A percentile compares a stretch with the other conserved stretches of the same genome.
Conservation (phyloP, 257 asterid genomes). For the Nicotiana attenuata region DNA sequence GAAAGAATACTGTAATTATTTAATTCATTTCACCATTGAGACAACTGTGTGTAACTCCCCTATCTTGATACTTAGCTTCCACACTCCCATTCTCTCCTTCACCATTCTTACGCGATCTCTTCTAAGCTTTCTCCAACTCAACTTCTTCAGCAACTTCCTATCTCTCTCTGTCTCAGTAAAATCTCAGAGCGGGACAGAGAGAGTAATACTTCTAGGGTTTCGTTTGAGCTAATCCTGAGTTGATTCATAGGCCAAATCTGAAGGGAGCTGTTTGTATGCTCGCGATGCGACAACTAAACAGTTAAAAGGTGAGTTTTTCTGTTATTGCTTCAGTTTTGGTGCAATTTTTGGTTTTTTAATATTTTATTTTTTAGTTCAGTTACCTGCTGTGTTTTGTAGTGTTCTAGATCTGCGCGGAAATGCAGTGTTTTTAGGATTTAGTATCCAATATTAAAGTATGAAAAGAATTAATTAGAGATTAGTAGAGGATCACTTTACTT, state of each 20-base stretch:
- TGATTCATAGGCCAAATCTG: neutral
- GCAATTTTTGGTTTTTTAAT: neutral
- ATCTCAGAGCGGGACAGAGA: neutral
- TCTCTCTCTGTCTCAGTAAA: neutral
- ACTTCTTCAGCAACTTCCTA: neutral
- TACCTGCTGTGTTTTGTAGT: neutral
- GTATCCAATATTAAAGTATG: neutral
- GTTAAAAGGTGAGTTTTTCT: neutral
- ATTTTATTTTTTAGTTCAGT: neutral
- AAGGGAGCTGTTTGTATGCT: neutral
- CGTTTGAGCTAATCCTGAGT: neutral
- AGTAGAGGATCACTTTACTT: neutral
- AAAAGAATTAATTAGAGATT: neutral
- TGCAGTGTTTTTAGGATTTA: neutral
- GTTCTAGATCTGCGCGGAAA: neutral
- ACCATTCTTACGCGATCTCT: conserved; percentile 10
- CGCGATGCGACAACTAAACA: neutral
- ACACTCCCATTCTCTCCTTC: neutral
- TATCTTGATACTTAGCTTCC: neutral
- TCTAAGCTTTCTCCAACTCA: neutral
- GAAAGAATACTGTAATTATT: too few species aligned
- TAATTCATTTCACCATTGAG: neutral
- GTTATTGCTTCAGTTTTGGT: neutral
- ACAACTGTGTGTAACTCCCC: neutral
- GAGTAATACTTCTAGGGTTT: conserved; percentile 4